Conservation (phyloP, 1,139 yeast genomes). For the Debaryomycetaceae sp. region DNA sequence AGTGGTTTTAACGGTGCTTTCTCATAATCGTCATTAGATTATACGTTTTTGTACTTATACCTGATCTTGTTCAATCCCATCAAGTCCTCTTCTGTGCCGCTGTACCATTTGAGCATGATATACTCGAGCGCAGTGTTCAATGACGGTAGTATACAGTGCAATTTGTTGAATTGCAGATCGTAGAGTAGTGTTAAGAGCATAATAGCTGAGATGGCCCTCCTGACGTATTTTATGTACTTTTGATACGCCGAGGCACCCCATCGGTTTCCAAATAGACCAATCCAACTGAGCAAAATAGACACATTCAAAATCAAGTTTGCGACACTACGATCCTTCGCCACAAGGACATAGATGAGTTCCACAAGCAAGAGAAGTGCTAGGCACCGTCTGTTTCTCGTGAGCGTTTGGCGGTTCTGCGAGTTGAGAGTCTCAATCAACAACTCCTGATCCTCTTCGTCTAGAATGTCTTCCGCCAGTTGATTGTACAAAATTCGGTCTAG, state of each 20-base stretch:
- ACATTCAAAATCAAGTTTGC: constrained; percentile 1
- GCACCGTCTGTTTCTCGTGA: constrained; percentile 2
- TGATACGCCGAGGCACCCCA: not conserved
- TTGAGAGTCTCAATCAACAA: constrained; percentile 13
- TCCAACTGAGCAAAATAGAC: constrained; percentile 2
- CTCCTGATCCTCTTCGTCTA: constrained; percentile 22
- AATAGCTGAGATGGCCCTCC: constrained; percentile 7
- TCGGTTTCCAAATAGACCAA: not conserved
- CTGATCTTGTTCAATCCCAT: constrained; percentile 11
- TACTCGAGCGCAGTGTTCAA: constrained; percentile 12
- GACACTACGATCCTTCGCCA: not conserved
- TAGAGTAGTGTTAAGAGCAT: constrained; percentile 2
- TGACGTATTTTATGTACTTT: constrained; percentile 1
- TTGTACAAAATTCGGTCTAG: constrained; percentile 10
- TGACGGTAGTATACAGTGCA: constrained; percentile 12
- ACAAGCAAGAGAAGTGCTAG: constrained; percentile 3
- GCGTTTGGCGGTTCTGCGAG: constrained; percentile 5
- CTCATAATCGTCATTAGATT: not conserved
- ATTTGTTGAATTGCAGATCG: constrained; percentile 2
- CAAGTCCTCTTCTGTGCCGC: constrained; percentile 10
- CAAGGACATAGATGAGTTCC: constrained; percentile 2
- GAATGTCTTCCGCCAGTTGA: constrained; percentile 4
- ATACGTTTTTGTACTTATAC: constrained; percentile 23
- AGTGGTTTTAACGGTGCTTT: too few species aligned
- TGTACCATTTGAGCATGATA: constrained; percentile 12